Evolutionary conservation across 176 grass and related monocot genomes (phyloP).

Genomic region (Bothriochloa decipiens): DNA sequence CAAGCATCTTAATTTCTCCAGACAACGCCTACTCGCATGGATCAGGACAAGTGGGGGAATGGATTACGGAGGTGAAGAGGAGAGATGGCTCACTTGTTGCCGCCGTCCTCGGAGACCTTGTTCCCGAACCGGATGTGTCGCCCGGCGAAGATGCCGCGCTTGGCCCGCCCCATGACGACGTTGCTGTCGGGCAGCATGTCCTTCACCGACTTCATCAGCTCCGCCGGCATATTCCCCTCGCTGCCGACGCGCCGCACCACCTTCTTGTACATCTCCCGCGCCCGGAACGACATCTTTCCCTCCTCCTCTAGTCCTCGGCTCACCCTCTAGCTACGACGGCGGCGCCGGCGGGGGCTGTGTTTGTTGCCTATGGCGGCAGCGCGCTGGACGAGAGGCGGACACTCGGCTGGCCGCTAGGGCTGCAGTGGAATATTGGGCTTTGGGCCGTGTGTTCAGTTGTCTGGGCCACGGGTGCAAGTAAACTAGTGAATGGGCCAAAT

Average conservation of each 20-base stretch:
- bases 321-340: neutral
- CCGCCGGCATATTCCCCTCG: constrained; percentile 56
- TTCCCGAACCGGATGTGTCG: constrained; percentile 94
- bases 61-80: neutral
- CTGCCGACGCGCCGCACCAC: constrained; percentile 64
- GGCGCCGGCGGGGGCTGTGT: constrained; percentile 34
- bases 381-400: neutral
- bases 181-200: constrained; percentile 70
- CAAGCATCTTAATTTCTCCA: neutral
- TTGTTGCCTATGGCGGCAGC: neutral
- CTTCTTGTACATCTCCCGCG: constrained; percentile 85
- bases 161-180: constrained; percentile 83
- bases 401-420: neutral
- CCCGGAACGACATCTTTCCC: constrained; percentile 73
- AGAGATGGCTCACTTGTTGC: constrained; percentile 80
- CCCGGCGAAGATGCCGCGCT: constrained; percentile 93
- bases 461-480: neutral
- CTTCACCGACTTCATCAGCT: constrained; percentile 75
- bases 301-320: neutral
- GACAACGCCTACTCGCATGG: neutral
- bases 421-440: neutral
- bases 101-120: constrained; percentile 91
- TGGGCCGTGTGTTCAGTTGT: neutral
- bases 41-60: constrained; percentile 21
- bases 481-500: neutral